Evolutionary conservation across 306 rosid genomes (phyloP), one percentile per base, ranked within the genome.

Genomic region (Cucurbita argyrosperma): DNA sequence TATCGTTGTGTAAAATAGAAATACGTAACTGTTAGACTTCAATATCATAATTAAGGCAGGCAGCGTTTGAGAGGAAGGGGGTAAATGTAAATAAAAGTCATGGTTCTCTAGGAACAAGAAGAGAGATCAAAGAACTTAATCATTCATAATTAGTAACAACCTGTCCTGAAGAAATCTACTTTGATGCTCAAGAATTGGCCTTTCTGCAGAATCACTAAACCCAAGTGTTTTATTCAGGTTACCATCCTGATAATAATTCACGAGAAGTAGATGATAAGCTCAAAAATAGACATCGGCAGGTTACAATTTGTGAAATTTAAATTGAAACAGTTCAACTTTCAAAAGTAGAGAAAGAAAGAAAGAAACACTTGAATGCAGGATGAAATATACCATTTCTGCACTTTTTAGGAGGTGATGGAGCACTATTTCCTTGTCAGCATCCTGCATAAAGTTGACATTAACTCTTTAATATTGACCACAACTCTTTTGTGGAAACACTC

Each of bases 111-210:
- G 16, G 10, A 58, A 55, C 66, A 72, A 74, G 50, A 39, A 59
- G n/a, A 40, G n/a, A 42, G 40, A 19, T 10, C 50, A 46, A 75
- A 50, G 15, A 61, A 38, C 23, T 62, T 52, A 12, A 62, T 50
- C 10, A 10, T 45, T 45, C 73, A 54, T 47, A 43, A 71, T 26
- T 18, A 63, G 10, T 70, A 50, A 61, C 62, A 63, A 93, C 98
- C 98, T 89, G 81, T 86, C 89, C 75, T 83, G 85, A 46, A 85
- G 89, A 84, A 84, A 84, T 84, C 84, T 82, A 87, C 83, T 83
- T 76, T 30, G 86, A 71, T 83, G 81, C 83, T 81, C 81, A 49
- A 63, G 47, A 46, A 82, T 80, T 37, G 82, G 76, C 55, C 76
- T 74, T 56, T 76, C 62, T 52, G 59, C 64, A 79, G 51, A 51